Evolutionary conservation across 257 asterid species (phyloP).

Genomic region (Cruciata laevipes): DNA sequence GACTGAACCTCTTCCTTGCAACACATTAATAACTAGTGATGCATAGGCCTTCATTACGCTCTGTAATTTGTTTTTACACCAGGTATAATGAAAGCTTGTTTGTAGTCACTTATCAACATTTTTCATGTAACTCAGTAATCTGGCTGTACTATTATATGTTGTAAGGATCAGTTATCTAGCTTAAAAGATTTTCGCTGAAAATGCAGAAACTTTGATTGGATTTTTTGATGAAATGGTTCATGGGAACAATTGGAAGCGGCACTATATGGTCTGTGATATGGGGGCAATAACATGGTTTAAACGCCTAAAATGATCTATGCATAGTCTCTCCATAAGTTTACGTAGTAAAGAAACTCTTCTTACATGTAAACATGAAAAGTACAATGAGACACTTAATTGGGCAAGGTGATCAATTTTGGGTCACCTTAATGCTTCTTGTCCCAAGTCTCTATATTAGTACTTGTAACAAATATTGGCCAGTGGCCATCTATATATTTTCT

Average conservation of each 20-base stretch:
- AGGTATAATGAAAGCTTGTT: not conserved
- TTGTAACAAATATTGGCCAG: not conserved
- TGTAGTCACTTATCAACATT: not conserved
- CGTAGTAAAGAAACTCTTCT: no score
- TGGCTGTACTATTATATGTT: not conserved
- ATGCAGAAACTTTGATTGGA: not conserved
- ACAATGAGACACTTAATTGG: no score
- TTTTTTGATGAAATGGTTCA: not conserved
- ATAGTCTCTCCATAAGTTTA: no score
- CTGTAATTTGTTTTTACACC: not conserved
- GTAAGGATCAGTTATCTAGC: not conserved
- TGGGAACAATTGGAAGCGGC: no score
- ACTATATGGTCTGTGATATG: no score
- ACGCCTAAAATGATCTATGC: no score
- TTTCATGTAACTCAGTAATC: slow-evolving; percentile 2
- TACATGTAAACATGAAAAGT: no score
- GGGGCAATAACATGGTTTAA: no score
- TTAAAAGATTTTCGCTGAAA: no score
- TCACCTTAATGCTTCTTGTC: no score
- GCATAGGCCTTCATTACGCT: not conserved
- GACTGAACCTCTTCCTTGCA: not conserved
- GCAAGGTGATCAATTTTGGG: no score
- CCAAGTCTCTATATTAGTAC: no score
- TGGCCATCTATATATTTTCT: slow-evolving; percentile 26
- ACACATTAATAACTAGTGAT: not conserved